A percentile compares a stretch with the other conserved stretches of the same genome.
Evolutionary conservation across 2,329 filamentous ascomycete species (phyloP).

Genomic region (Bisporella sp.): DNA sequence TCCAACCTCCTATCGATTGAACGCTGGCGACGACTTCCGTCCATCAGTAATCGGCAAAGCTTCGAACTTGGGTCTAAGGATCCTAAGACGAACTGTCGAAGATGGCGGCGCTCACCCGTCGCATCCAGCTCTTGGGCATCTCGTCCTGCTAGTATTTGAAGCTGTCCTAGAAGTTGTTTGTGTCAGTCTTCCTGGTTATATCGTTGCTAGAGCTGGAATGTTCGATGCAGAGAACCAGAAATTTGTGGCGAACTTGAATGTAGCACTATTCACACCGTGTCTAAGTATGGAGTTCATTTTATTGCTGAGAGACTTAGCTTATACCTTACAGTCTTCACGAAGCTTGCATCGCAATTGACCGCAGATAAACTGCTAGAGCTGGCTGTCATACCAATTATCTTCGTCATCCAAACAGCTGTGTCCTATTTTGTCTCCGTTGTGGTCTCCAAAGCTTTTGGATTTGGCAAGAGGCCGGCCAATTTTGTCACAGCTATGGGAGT

Average conservation of each 20-base stretch:
- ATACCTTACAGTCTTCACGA: conserved; percentile 71
- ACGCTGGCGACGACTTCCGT: conserved; percentile 23
- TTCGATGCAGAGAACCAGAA: conserved; percentile 96
- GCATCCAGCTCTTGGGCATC: conserved; percentile 38
- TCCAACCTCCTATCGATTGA: conserved; percentile 40
- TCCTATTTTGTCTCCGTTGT: conserved; percentile 71
- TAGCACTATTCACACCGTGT: conserved; percentile 93
- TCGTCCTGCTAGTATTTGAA: conserved; percentile 62
- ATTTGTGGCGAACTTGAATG: conserved; percentile 92
- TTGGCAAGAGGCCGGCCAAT: conserved; percentile 80
- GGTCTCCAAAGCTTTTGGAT: conserved; percentile 69
- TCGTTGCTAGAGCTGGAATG: conserved; percentile 82
- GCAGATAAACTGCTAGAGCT: conserved; percentile 85
- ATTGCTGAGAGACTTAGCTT: conserved; percentile 2
- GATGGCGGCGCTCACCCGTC: conserved; percentile 20
- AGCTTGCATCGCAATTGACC: conserved; percentile 89
- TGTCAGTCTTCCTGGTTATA: conserved; percentile 88
- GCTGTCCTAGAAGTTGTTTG: conserved; percentile 93
- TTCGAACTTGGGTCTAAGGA: conserved; percentile 17
- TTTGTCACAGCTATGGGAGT: conserved; percentile 95
- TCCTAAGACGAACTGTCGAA: conserved; percentile 7
- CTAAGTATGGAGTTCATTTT: conserved; percentile 58
- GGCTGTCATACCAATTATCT: conserved; percentile 92
- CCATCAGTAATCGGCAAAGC: conserved; percentile 16
- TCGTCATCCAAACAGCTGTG: conserved; percentile 77